These are phyloP conservation scores for Dendrothele bispora DNA, from an alignment of 768 basidiomycete species.

Conservation along the genomic window DNA sequence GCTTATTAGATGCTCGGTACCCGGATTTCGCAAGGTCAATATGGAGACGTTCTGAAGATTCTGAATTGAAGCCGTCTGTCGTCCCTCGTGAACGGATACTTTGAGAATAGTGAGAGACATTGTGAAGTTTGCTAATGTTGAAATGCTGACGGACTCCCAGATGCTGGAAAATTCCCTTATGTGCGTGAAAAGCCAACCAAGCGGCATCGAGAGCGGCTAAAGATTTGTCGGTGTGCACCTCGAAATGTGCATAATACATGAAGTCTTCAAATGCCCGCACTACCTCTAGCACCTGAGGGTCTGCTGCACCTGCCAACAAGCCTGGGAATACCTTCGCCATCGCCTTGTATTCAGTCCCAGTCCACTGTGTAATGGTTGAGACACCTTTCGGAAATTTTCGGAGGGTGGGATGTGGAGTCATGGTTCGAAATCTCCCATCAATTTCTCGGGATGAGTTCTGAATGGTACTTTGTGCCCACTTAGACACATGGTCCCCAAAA, in stretches of 20 bases:
- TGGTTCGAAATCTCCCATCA: slow-evolving; percentile 31
- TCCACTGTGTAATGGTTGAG: slow-evolving; percentile 38
- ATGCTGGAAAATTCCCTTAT: slow-evolving; percentile 29
- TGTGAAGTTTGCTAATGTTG: slow-evolving; percentile 40
- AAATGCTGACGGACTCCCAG: slow-evolving; percentile 29
- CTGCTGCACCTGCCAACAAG: slow-evolving; percentile 24
- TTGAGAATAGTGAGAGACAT: slow-evolving; percentile 28
- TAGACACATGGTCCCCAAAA: slow-evolving; percentile 43
- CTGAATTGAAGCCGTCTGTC: slow-evolving; percentile 33
- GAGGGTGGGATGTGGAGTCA: slow-evolving; percentile 27
- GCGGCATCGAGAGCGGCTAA: slow-evolving; percentile 22
- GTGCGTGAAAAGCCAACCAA: slow-evolving; percentile 26
- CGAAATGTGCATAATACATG: slow-evolving; percentile 31
- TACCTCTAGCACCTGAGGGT: slow-evolving; percentile 17
- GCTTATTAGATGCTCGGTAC: slow-evolving; percentile 27
- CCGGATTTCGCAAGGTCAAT: slow-evolving; percentile 41
- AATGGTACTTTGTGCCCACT: slow-evolving; percentile 26
- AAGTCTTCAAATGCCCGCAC: slow-evolving; percentile 33
- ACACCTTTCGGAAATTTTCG: slow-evolving; percentile 46
- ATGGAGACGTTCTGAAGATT: slow-evolving; percentile 37
- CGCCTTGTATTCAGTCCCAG: slow-evolving; percentile 40
- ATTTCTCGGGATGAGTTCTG: slow-evolving; percentile 25
- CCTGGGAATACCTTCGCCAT: slow-evolving; percentile 36
- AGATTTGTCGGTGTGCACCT: slow-evolving; percentile 24
- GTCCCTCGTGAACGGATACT: slow-evolving; percentile 26